phyloP scores from a whole-genome alignment of 495 filamentous ascomycete species.

The Acidomyces sp. region DNA sequence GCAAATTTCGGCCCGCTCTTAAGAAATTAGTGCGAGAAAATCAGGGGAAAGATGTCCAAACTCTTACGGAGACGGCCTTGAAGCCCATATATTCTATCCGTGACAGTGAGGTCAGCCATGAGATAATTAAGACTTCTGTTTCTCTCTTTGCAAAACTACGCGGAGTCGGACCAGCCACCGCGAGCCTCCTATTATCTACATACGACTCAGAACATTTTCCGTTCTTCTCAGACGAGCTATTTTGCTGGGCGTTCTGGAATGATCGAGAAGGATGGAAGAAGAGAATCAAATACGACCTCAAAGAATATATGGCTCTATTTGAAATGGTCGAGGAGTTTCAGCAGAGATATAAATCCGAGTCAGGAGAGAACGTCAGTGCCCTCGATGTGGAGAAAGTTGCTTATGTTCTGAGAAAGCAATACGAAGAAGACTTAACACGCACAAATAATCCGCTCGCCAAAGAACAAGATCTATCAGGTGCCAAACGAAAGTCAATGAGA shows the following conservation, averaged over 20 bases:
- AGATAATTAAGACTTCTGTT: slow-evolving; percentile 35
- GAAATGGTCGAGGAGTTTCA: slow-evolving; percentile 34
- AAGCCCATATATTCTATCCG: background rate
- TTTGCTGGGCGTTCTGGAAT: slow-evolving; percentile 46
- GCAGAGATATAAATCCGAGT: background rate
- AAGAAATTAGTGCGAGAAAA: slow-evolving; percentile 54
- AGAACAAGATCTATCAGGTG: too few relatives aligned
- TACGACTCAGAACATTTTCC: slow-evolving; percentile 43
- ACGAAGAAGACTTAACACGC: background rate
- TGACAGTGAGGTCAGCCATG: too few relatives aligned
- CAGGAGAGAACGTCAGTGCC: slow-evolving; percentile 32
- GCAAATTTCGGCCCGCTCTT: slow-evolving; percentile 54
- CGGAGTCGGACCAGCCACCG: slow-evolving; percentile 63
- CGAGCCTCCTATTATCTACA: slow-evolving; percentile 54
- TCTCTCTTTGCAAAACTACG: slow-evolving; percentile 34
- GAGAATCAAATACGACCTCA: slow-evolving; percentile 49
- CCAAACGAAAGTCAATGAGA: too few relatives aligned
- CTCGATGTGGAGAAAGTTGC: slow-evolving; percentile 56
- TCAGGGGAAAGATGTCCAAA: slow-evolving; percentile 29
- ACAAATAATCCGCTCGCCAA: too few relatives aligned
- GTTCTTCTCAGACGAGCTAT: slow-evolving; percentile 69
- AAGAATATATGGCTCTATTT: slow-evolving; percentile 48
- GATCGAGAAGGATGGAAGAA: slow-evolving; percentile 34
- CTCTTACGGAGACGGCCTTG: slow-evolving; percentile 34
- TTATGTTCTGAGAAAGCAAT: slow-evolving; percentile 35